These are phyloP conservation scores for Candida neerlandica DNA, from an alignment of 1,139 yeast species.

Conservation along the genomic window DNA sequence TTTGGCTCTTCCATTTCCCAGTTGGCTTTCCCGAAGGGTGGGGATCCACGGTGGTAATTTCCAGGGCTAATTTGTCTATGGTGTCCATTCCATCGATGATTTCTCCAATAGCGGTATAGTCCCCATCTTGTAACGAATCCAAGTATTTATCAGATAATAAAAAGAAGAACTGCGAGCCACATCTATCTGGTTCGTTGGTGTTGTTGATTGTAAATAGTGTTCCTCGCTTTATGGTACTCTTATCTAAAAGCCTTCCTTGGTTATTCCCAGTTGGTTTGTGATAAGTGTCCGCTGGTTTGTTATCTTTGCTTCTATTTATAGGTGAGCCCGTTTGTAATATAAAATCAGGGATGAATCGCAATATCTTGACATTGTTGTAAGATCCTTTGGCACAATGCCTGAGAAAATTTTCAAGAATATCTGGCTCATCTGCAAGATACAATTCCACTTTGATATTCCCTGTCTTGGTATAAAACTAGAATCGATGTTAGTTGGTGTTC, in stretches of 20 bases:
- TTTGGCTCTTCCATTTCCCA: constrained; percentile 23
- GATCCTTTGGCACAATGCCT: constrained; percentile 53
- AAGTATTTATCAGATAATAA: constrained; percentile 19
- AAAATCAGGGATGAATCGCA: constrained; percentile 45
- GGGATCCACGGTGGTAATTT: constrained; percentile 18
- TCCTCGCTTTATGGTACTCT: constrained; percentile 17
- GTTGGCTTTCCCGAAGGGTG: constrained; percentile 22
- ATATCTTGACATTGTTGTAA: constrained; percentile 40
- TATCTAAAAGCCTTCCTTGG: neutral
- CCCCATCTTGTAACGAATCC: constrained; percentile 8
- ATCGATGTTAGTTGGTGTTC: neutral
- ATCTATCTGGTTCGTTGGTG: constrained; percentile 9
- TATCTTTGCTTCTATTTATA: constrained; percentile 47
- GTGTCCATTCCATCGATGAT: constrained; percentile 25
- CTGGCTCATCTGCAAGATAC: constrained; percentile 14
- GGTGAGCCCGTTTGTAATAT: constrained; percentile 56
- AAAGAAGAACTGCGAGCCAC: constrained; percentile 27
- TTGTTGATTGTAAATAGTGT: constrained; percentile 21
- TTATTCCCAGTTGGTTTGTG: neutral
- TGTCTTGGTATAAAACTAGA: constrained; percentile 23
- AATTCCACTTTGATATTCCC: constrained; percentile 25
- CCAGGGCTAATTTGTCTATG: constrained; percentile 14
- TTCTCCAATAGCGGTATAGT: constrained; percentile 22
- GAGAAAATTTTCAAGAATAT: constrained; percentile 24
- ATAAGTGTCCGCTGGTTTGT: constrained; percentile 13